Evolutionary conservation across 2,329 filamentous ascomycete species (phyloP), one percentile per base, ranked within the genome.

Genomic region (Rugonectria rugulosa): DNA sequence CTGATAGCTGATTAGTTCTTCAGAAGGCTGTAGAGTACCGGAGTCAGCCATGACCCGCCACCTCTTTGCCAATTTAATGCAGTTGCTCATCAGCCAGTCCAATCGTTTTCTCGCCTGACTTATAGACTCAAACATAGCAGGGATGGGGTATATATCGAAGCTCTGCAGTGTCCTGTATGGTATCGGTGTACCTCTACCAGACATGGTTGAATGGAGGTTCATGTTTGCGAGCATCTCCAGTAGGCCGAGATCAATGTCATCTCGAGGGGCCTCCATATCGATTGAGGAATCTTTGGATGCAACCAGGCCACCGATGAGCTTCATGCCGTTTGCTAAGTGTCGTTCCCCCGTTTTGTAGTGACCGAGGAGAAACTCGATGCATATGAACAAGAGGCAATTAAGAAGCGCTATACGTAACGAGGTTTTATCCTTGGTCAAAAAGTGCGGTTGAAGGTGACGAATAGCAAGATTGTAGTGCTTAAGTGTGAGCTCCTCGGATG

Each of bases 281-380:
- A n/a, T n/a, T n/a, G n/a, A n/a, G n/a, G n/a, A n/a, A n/a, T n/a
- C n/a, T n/a, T n/a, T n/a, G n/a, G n/a, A n/a, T n/a, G n/a, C n/a
- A n/a, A n/a, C n/a, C n/a, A n/a, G n/a, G n/a, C n/a, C n/a, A n/a
- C 54, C 55, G 2, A 80, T 61, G 10, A 80, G 62, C 38, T 64
- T 74, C 5, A 80, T 50, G 0, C 79, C 79, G 36, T 70, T 78
- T 15, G 70, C 68, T 6, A 81, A 69, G 60, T 81, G 79, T 4
- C 63, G 58, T 26, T 74, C 71, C 6, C 71, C 76, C 0, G 71
- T 64, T 6, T 62, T 59, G 27, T 73, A 76, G 15, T 72, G 70
- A 3, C 76, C 76, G 20, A 69, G 69, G 2, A 76, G 41, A 17
- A 70, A 68, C 54, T 74, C 75, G 14, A 73, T 61, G 27, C 57